Evolutionary conservation across 2,329 filamentous ascomycete genomes (phyloP).

Genomic region (Sporothrix luriei): DNA sequence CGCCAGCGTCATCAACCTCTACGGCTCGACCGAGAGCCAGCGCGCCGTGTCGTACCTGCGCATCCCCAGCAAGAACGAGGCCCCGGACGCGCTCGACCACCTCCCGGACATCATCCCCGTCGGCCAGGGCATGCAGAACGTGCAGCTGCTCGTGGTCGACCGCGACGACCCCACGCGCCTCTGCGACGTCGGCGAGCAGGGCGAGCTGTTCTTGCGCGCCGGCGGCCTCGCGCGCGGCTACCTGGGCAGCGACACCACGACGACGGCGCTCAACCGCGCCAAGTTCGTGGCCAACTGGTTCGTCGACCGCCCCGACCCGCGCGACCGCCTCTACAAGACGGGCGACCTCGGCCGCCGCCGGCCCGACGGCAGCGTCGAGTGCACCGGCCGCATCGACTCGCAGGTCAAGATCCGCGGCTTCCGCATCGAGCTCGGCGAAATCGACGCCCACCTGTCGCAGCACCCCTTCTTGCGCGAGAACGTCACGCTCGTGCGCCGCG

Average conservation of each 20-base stretch:
- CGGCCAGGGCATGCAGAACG: constrained; percentile 82
- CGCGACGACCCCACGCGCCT: constrained; percentile 66
- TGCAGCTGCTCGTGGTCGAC: constrained; percentile 83
- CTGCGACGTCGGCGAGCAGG: constrained; percentile 78
- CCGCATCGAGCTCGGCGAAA: constrained; percentile 91
- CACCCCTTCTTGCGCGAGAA: constrained; percentile 80
- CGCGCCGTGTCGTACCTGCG: constrained; percentile 81
- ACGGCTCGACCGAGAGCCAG: constrained; percentile 84
- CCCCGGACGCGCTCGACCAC: constrained; percentile 55
- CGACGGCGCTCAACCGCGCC: constrained; percentile 61
- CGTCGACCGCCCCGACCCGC: constrained; percentile 69
- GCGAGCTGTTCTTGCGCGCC: constrained; percentile 81
- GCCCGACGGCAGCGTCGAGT: constrained; percentile 67
- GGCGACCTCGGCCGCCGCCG: constrained; percentile 83
- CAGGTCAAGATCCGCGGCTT: constrained; percentile 95
- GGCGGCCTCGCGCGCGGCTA: constrained; percentile 74
- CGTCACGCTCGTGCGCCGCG: constrained; percentile 79
- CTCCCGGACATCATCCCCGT: constrained; percentile 74
- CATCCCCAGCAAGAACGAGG: constrained; percentile 65
- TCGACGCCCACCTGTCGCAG: constrained; percentile 78
- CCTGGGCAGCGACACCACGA: constrained; percentile 57
- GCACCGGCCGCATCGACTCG: constrained; percentile 73
- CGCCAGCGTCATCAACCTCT: constrained; percentile 79
- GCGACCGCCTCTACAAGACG: constrained; percentile 83
- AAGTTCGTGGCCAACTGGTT: constrained; percentile 92